Percentiles rank a stretch among this genome's conserved stretches.
Conservation (phyloP, 495 filamentous ascomycete species). For the Sordaria brevicollis region DNA sequence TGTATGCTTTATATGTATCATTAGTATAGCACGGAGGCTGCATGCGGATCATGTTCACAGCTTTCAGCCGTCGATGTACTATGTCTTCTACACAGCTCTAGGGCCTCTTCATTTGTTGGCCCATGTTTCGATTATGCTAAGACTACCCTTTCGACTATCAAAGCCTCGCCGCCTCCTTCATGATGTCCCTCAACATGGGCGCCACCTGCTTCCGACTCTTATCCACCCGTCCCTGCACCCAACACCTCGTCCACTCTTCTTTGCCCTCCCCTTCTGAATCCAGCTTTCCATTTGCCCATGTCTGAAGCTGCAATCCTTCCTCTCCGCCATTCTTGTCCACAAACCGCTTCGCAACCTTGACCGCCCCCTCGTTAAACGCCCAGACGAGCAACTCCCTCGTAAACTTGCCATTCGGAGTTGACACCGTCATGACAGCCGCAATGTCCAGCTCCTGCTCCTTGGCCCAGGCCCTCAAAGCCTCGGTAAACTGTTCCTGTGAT, state of each 20-base stretch:
- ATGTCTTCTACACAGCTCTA: too few relatives aligned
- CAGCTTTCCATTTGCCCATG: slow-evolving; percentile 37
- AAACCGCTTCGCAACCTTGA: slow-evolving; percentile 45
- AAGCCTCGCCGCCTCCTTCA: slow-evolving; percentile 30
- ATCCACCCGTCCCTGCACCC: slow-evolving; percentile 56
- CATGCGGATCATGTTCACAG: too few relatives aligned
- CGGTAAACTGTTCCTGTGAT: slow-evolving; percentile 20
- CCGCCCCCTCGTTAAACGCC: slow-evolving; percentile 36
- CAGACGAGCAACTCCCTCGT: slow-evolving; percentile 65
- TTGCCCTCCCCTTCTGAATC: slow-evolving; percentile 31
- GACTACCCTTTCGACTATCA: too few relatives aligned
- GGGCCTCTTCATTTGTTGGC: too few relatives aligned
- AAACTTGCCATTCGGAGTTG: slow-evolving; percentile 46
- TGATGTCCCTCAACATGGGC: slow-evolving; percentile 62
- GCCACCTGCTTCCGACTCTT: slow-evolving; percentile 85
- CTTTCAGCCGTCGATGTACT: too few relatives aligned
- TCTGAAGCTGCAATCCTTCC: slow-evolving; percentile 45
- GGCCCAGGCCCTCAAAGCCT: slow-evolving; percentile 41
- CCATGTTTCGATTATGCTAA: too few relatives aligned
- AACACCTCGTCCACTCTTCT: slow-evolving; percentile 40
- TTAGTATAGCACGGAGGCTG: neutral
- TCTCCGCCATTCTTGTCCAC: slow-evolving; percentile 22
- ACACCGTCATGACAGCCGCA: slow-evolving; percentile 68
- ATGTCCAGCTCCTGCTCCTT: slow-evolving; percentile 50
- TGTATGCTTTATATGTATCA: neutral